These are phyloP conservation scores for Fusarium praegraminearum DNA, from an alignment of 2,329 filamentous ascomycete genomes.

Conservation along the genomic window DNA sequence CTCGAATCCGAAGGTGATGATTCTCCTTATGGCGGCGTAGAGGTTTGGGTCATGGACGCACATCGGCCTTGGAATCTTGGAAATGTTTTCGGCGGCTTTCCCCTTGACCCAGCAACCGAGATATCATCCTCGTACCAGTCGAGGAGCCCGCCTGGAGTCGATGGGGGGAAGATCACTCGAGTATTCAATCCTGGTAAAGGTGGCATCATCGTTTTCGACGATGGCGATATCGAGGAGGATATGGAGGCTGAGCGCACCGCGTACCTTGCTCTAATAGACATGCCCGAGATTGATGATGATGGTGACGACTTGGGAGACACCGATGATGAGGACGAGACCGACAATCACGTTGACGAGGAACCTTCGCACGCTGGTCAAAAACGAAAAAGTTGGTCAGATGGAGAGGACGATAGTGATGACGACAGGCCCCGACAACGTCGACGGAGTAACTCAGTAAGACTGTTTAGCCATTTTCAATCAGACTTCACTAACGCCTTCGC, in stretches of 20 bases:
- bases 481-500: slow-evolving; percentile 31
- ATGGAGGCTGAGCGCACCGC: slow-evolving; percentile 80
- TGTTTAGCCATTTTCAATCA: neutral
- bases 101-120: slow-evolving; percentile 64
- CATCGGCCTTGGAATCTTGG: slow-evolving; percentile 93
- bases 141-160: slow-evolving; percentile 73
- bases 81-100: slow-evolving; percentile 88
- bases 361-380: slow-evolving; percentile 69
- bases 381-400: slow-evolving; percentile 82
- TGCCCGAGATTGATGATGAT: slow-evolving; percentile 88
- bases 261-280: slow-evolving; percentile 86
- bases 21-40: slow-evolving; percentile 82
- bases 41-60: slow-evolving; percentile 94
- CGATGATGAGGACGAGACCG: slow-evolving; percentile 56
- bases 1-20: slow-evolving; percentile 73
- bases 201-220: slow-evolving; percentile 93
- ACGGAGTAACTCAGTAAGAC: slow-evolving; percentile 85
- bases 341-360: slow-evolving; percentile 53
- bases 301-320: slow-evolving; percentile 71
- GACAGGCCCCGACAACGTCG: slow-evolving; percentile 82
- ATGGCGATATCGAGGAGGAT: slow-evolving; percentile 92
- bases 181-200: slow-evolving; percentile 83
- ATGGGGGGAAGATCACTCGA: slow-evolving; percentile 77
- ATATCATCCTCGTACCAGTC: slow-evolving; percentile 61
- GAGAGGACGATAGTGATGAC: slow-evolving; percentile 78